Percentiles rank a stretch among this genome's conserved stretches.
phyloP scores from a whole-genome alignment of 2,329 filamentous ascomycete genomes.

The Shiraia sp. region DNA sequence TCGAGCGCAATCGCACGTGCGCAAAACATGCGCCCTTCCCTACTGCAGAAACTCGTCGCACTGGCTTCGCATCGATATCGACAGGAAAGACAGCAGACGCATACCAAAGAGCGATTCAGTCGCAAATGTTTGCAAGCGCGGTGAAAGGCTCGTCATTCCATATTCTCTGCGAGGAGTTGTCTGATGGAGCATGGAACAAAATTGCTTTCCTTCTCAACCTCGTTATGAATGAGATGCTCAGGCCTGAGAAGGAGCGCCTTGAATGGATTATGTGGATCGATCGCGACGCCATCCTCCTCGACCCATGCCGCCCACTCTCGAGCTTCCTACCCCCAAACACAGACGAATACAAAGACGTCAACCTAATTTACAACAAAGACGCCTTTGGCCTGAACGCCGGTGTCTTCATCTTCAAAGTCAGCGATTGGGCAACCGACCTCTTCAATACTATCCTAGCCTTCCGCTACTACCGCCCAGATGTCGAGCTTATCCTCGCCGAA shows the following conservation, averaged over 20 bases:
- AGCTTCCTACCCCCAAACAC: slow-evolving; percentile 41
- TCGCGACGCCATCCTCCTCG: slow-evolving; percentile 50
- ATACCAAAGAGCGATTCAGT: slow-evolving; percentile 48
- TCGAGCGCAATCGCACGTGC: slow-evolving; percentile 15
- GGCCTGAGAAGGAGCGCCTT: slow-evolving; percentile 44
- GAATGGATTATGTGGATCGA: slow-evolving; percentile 53
- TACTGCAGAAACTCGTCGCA: slow-evolving; percentile 11
- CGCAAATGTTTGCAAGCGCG: slow-evolving; percentile 47
- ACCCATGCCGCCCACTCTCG: slow-evolving; percentile 47
- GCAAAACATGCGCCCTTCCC: slow-evolving; percentile 17
- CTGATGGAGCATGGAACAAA: slow-evolving; percentile 52
- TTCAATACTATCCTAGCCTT: slow-evolving; percentile 46
- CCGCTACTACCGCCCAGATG: slow-evolving; percentile 43
- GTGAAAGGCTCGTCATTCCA: slow-evolving; percentile 48
- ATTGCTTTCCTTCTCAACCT: slow-evolving; percentile 50
- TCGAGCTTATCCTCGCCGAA: slow-evolving; percentile 41
- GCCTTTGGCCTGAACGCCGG: slow-evolving; percentile 49
- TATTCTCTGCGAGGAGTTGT: slow-evolving; percentile 46
- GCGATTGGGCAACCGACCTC: slow-evolving; percentile 44
- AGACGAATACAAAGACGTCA: slow-evolving; percentile 16
- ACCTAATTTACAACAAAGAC: slow-evolving; percentile 46
- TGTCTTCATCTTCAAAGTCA: slow-evolving; percentile 47
- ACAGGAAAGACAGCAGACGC: slow-evolving; percentile 31
- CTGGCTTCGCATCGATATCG: slow-evolving; percentile 45
- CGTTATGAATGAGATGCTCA: slow-evolving; percentile 40